phyloP scores from a whole-genome alignment of 2,329 filamentous ascomycete genomes.

The Xylariaceae sp. region DNA sequence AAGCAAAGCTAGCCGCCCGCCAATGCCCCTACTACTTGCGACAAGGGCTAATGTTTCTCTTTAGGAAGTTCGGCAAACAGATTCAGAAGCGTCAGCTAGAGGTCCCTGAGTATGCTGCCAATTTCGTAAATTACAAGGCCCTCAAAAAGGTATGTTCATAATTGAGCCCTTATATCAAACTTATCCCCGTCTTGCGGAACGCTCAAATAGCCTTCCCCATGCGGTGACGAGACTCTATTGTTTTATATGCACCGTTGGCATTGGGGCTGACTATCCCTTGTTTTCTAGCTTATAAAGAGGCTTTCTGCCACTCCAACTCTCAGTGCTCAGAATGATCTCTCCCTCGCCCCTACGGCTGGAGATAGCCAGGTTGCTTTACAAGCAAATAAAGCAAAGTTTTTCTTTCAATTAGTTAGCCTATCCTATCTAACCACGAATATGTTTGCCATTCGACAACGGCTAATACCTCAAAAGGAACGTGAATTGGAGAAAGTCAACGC shows the following conservation, averaged over 20 bases:
- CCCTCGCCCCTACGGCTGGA: conserved; percentile 43
- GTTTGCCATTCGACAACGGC: conserved; percentile 24
- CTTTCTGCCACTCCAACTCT: conserved; percentile 87
- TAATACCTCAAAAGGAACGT: conserved; percentile 66
- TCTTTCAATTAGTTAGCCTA: conserved; percentile 81
- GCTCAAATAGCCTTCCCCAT: conserved; percentile 10
- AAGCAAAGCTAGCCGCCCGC: conserved; percentile 1
- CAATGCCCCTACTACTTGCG: not conserved
- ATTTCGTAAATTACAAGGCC: conserved; percentile 99
- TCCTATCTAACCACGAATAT: not conserved
- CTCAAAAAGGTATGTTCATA: conserved; percentile 77
- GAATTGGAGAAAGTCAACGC: conserved; percentile 98
- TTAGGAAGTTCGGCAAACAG: conserved; percentile 99
- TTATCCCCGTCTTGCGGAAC: not conserved
- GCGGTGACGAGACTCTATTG: conserved; percentile 11
- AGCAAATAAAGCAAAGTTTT: conserved; percentile 97
- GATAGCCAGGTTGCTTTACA: conserved; percentile 89
- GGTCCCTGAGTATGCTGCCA: conserved; percentile 97
- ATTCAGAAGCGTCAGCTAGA: conserved; percentile 99
- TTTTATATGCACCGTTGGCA: conserved; percentile 9
- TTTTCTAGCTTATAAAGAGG: conserved; percentile 87
- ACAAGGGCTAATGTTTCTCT: conserved; percentile 13
- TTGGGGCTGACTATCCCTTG: conserved; percentile 32
- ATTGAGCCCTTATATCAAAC: not conserved
- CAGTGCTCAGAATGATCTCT: conserved; percentile 65